Evolutionary conservation across 192 early-diverging fungal species (phyloP), one percentile per base, ranked within the genome.

Genomic region (Backusella macrospora): DNA sequence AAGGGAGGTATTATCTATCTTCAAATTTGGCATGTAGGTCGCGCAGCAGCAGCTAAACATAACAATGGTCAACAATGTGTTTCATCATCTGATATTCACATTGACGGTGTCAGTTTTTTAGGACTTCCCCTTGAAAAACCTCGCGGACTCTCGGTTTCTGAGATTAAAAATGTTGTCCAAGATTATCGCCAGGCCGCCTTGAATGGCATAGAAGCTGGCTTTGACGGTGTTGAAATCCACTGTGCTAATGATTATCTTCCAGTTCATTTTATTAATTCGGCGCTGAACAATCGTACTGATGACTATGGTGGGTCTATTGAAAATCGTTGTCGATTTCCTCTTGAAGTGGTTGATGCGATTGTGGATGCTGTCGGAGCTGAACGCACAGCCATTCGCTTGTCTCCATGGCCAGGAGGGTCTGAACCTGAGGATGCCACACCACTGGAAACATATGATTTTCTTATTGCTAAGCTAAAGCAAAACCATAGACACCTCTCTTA

Each of bases 221-320:
- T 96, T 77, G 94, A 98, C 59, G 90, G 90, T 18, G 78, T 98
- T 26, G 97, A 99, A 80, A 84, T 99, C 18, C 96, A 96, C 65
- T 88, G 81, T 63, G 96, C 97, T 0, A 93, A 98, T 78, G 97
- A 96, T 6, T 99, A 96, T 80, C 81, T 99, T 49, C 73, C 93
- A 64, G 84, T 92, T 81, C 84, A 92, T 78, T 96, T 98, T 75
- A 74, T 96, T 15, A 90, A 89, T n/a, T 88, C 92, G 3, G 62
- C 91, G 13, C 83, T 89, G 66, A 98, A 99, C 83, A 71, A 88
- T n/a, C 91, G 97, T 72, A 96, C 91, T 0, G 79, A 80, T 52
- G 10, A 71, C 6, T 80, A 80, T 67, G 74, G 74, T 39, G 79
- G 79, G 3, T 65, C 52, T 15, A 75, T 68, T 18, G 73, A 74